Evolutionary conservation across 306 rosid species (phyloP).

Genomic region (Prunus padus): DNA sequence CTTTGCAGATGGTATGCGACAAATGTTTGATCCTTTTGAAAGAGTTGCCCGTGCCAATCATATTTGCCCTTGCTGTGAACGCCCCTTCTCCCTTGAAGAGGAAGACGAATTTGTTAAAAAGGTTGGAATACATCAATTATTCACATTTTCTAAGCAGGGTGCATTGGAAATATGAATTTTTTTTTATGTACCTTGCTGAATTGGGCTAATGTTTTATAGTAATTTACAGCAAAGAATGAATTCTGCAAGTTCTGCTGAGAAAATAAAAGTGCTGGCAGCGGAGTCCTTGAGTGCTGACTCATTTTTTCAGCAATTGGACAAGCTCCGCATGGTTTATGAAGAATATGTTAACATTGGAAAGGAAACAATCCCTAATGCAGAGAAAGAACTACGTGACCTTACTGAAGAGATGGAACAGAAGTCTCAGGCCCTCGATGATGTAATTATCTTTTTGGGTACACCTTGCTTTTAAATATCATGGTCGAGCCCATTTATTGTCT

Average conservation of each 20-base stretch:
- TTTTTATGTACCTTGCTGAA: conserved; percentile 22
- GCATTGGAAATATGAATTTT: conserved; percentile 6
- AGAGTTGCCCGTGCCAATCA: conserved; percentile 90
- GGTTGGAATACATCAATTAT: conserved; percentile 47
- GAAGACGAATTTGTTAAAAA: conserved; percentile 94
- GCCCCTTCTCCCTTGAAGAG: conserved; percentile 81
- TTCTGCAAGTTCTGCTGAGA: conserved; percentile 79
- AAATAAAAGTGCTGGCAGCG: conserved; percentile 66
- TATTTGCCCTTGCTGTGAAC: conserved; percentile 93
- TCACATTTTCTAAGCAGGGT: conserved; percentile 6
- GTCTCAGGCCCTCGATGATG: conserved; percentile 84
- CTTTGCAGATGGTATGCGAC: conserved; percentile 90
- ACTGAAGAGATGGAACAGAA: conserved; percentile 67
- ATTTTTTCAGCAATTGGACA: conserved; percentile 85
- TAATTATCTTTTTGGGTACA: conserved; percentile 36
- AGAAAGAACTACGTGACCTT: conserved; percentile 63
- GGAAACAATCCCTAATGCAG: conserved; percentile 73
- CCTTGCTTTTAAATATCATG: conserved; percentile 26
- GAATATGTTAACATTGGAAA: conserved; percentile 71
- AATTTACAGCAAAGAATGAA: conserved; percentile 81
- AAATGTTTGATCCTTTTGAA: conserved; percentile 96
- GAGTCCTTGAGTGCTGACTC: conserved; percentile 74
- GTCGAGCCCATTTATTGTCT: not conserved
- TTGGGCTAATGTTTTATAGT: conserved; percentile 21
- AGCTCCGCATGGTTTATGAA: conserved; percentile 78